Base-by-base conservation (phyloP, 73 alveolate genomes). In the Stentor coeruleus region DNA sequence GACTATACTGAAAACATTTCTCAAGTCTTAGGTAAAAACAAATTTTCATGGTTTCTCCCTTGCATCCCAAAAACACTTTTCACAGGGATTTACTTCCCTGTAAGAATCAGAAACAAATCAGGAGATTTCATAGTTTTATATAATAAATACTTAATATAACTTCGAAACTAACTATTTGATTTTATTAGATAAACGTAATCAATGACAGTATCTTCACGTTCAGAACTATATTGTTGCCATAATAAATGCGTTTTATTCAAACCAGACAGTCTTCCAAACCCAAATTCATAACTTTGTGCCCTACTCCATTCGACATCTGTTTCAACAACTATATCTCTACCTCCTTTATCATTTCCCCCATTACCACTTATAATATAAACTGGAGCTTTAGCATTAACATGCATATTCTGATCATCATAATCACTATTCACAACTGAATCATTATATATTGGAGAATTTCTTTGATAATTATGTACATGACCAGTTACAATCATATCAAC, bases 11-110 rank as follows among this genome's bases (percentile, higher is more conserved):
- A 66, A 0, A 66, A 66, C 79, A 1, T 66, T 0, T 14, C 36
- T 26, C 79, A 66, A 66, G 41, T 66, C 37, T 66, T 66, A 14
- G 79, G 79, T 20, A 33, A 66, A 66, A 20, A 20, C 79, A 20
- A 15, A 1, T 66, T 66, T 0, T 33, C 14, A 20, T 66, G 79
- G 79, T 66, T 66, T 66, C 33, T 66, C 0, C 79, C 79, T 20
- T 49, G 66, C 11, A 26, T 66, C 79, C 73, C 73, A 57, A 20
- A n/a, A 57, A 31, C 2, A 20, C 11, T 20, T 26, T 15, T 26
- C n/a, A 33, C 0, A 1, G 79, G 79, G n/a, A 33, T 0, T 15
- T 15, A 66, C n/a, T 66, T 66, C 79, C 79, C 79, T 28, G 37
- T 66, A 20, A 20, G 37, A 66, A 66, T 66, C 39, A 0, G 79